Percentiles rank a stretch among this genome's conserved stretches.
phyloP scores from a whole-genome alignment of 179 eudicot species.

The Vitellaria paradoxa region DNA sequence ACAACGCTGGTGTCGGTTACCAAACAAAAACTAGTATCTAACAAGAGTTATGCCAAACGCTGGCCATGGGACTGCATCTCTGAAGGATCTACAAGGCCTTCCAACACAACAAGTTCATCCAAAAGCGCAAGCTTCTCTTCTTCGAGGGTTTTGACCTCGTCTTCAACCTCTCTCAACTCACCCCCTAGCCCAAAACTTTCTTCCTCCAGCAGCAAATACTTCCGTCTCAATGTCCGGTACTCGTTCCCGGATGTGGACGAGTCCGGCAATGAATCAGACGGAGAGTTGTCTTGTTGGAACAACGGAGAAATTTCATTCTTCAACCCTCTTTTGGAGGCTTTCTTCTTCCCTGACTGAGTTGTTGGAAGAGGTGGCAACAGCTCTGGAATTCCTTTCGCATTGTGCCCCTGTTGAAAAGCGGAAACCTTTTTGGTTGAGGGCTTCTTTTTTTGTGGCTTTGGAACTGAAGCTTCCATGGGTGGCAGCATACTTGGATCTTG shows the following conservation, averaged over 20 bases:
- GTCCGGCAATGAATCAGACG: conserved; percentile 46
- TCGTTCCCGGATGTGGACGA: conserved; percentile 46
- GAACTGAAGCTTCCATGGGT: conserved; percentile 22
- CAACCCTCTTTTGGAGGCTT: conserved; percentile 40
- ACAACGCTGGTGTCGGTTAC: neutral
- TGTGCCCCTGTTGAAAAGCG: conserved; percentile 40
- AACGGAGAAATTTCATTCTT: conserved; percentile 33
- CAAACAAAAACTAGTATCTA: neutral
- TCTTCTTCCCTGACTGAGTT: conserved; percentile 26
- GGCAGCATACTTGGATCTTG: conserved; percentile 52
- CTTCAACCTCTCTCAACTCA: conserved; percentile 61
- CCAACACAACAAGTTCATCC: conserved; percentile 78
- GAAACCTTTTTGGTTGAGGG: conserved; percentile 32
- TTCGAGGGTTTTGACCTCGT: conserved; percentile 63
- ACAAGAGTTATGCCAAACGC: neutral
- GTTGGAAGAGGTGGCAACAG: conserved; percentile 19
- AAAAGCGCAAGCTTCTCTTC: conserved; percentile 64
- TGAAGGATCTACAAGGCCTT: conserved; percentile 75
- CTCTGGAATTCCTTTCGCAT: conserved; percentile 38
- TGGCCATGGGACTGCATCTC: conserved; percentile 36
- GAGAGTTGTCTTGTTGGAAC: conserved; percentile 39
- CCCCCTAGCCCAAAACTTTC: conserved; percentile 67
- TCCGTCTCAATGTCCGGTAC: conserved; percentile 61
- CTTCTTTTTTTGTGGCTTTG: conserved; percentile 54
- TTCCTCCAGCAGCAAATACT: conserved; percentile 64